These are phyloP conservation scores for Artemisia annua DNA, from an alignment of 129 eudicot species.

Conservation along the genomic window DNA sequence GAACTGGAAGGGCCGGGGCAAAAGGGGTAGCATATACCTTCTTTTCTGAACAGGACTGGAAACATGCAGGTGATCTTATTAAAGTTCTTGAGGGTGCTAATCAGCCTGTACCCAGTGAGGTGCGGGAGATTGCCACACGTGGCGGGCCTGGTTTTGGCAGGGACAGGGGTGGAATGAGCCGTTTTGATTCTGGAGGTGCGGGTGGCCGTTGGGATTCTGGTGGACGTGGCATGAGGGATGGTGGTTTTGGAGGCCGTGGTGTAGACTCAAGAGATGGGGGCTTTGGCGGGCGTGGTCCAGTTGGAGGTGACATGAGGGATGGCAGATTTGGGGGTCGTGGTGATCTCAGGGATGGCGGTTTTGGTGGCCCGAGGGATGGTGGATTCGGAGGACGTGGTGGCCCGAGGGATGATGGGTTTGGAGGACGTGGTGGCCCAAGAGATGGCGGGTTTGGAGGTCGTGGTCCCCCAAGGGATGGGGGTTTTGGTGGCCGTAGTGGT, in stretches of 20 bases:
- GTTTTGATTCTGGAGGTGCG: no score
- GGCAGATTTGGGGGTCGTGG: constrained; percentile 79
- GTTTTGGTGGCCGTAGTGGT: constrained; percentile 39
- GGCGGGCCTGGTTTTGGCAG: constrained; percentile 69
- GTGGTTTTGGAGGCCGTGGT: constrained; percentile 48
- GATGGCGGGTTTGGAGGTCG: constrained; percentile 44
- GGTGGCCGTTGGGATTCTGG: constrained; percentile 22
- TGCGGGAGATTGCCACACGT: constrained; percentile 78
- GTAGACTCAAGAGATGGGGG: constrained; percentile 33
- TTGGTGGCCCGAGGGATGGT: constrained; percentile 40
- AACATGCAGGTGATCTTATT: constrained; percentile 71
- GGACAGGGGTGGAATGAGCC: constrained; percentile 50
- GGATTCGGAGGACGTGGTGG: constrained; percentile 65
- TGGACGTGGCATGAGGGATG: constrained; percentile 59
- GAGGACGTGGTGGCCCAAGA: constrained; percentile 71
- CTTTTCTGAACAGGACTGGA: constrained; percentile 94
- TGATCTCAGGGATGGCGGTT: constrained; percentile 50
- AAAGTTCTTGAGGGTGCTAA: constrained; percentile 91
- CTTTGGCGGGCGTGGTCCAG: constrained; percentile 35
- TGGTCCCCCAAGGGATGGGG: constrained; percentile 37
- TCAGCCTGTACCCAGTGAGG: constrained; percentile 72
- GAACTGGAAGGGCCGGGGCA: constrained; percentile 99
- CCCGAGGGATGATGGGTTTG: constrained; percentile 66
- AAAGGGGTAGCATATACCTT: constrained; percentile 84
- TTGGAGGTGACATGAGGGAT: constrained; percentile 43